These are phyloP conservation scores for Pleurotus ostreatus DNA, from an alignment of 768 basidiomycete species.

Conservation along the genomic window DNA sequence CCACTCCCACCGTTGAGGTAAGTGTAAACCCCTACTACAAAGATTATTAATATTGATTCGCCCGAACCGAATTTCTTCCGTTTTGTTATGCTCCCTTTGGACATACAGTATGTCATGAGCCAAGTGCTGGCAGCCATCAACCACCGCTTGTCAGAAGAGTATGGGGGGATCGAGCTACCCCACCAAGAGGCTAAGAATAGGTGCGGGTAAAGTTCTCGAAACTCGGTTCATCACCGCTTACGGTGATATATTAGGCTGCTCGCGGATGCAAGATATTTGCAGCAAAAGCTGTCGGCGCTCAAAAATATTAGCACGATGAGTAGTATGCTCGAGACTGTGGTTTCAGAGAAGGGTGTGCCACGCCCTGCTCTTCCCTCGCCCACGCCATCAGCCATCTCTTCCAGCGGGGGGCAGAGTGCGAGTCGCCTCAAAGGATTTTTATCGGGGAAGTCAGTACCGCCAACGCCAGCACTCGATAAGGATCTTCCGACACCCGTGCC, in stretches of 20 bases:
- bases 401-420: constrained; percentile 24
- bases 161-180: constrained; percentile 75
- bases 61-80: constrained; percentile 11
- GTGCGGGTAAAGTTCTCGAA: constrained; percentile 34
- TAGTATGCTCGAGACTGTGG: constrained; percentile 80
- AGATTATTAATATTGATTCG: constrained; percentile 10
- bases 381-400: constrained; percentile 26
- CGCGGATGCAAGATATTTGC: constrained; percentile 73
- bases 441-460: constrained; percentile 26
- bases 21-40: constrained; percentile 16
- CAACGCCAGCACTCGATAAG: constrained; percentile 27
- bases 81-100: constrained; percentile 13
- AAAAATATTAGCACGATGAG: constrained; percentile 71
- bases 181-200: constrained; percentile 82
- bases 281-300: constrained; percentile 69
- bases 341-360: constrained; percentile 72
- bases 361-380: constrained; percentile 21
- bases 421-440: constrained; percentile 46
- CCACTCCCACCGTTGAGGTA: constrained; percentile 79
- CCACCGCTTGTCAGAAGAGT: constrained; percentile 85
- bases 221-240: background rate
- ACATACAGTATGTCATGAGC: constrained; percentile 79
- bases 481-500: constrained; percentile 25
- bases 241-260: constrained; percentile 52
- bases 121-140: constrained; percentile 95